Percentiles rank a stretch among this genome's conserved stretches.
phyloP scores from a whole-genome alignment of 805 yeast genomes.

The Vanderwaltozyma verrucispora region DNA sequence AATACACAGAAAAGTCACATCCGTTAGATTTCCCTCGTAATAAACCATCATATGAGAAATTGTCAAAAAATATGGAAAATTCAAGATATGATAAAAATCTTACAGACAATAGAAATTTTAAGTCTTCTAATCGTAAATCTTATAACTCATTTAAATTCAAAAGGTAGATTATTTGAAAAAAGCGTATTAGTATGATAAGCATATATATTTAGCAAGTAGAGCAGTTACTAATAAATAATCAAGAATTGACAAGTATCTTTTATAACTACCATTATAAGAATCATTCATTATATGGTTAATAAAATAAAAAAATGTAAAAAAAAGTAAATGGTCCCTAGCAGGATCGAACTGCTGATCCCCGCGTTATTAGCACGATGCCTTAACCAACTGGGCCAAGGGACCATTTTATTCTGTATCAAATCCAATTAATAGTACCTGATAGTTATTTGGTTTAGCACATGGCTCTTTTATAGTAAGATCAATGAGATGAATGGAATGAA shows the following conservation, averaged over 20 bases:
- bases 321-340: conserved; percentile 21
- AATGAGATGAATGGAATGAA: too few species aligned
- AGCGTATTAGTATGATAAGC: background rate
- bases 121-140: conserved; percentile 6
- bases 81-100: conserved; percentile 13
- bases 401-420: conserved; percentile 7
- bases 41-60: conserved; percentile 4
- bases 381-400: conserved; percentile 27
- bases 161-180: background rate
- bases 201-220: too few species aligned
- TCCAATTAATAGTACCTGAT: too few species aligned
- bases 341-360: conserved; percentile 27
- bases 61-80: conserved; percentile 8
- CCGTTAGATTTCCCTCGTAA: conserved; percentile 24
- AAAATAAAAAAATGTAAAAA: background rate
- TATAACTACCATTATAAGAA: too few species aligned
- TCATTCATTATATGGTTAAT: too few species aligned
- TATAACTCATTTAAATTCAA: conserved; percentile 3
- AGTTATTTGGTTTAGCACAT: too few species aligned
- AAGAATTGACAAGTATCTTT: too few species aligned
- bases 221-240: background rate
- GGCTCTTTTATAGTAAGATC: too few species aligned
- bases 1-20: conserved; percentile 6
- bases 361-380: conserved; percentile 27
- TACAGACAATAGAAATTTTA: background rate